These are phyloP conservation scores for Coemansia sp. DNA, from an alignment of 192 early-diverging fungal species.

Conservation along the genomic window DNA sequence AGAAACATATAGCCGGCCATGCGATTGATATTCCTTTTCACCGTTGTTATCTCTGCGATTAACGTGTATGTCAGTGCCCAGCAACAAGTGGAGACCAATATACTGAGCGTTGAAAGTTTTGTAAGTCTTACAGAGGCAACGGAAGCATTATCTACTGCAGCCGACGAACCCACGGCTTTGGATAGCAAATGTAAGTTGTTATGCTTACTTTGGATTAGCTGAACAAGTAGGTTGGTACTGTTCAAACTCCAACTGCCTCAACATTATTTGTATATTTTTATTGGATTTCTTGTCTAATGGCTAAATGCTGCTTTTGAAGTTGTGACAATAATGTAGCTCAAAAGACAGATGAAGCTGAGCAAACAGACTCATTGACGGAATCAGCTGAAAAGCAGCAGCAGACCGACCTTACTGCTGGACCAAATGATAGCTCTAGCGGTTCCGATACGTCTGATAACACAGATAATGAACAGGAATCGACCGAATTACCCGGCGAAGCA, in stretches of 20 bases:
- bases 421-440: background rate
- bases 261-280: too few relatives aligned
- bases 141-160: background rate
- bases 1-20: background rate
- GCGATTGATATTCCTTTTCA: background rate
- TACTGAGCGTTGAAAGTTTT: background rate
- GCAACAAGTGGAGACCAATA: background rate
- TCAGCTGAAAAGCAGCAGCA: background rate
- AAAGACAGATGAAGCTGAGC: background rate
- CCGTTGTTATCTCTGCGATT: background rate
- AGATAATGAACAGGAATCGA: background rate
- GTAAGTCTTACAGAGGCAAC: background rate
- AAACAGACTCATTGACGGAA: background rate
- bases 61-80: background rate
- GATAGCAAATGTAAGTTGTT: too few relatives aligned
- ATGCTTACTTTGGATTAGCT: too few relatives aligned
- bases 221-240: too few relatives aligned
- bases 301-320: background rate
- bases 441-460: background rate
- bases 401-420: background rate
- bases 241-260: too few relatives aligned
- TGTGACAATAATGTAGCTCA: background rate
- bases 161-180: background rate
- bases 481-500: background rate
- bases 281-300: background rate